phyloP scores from a whole-genome alignment of 208 protist species.

The Sergeia podlipaevii region DNA sequence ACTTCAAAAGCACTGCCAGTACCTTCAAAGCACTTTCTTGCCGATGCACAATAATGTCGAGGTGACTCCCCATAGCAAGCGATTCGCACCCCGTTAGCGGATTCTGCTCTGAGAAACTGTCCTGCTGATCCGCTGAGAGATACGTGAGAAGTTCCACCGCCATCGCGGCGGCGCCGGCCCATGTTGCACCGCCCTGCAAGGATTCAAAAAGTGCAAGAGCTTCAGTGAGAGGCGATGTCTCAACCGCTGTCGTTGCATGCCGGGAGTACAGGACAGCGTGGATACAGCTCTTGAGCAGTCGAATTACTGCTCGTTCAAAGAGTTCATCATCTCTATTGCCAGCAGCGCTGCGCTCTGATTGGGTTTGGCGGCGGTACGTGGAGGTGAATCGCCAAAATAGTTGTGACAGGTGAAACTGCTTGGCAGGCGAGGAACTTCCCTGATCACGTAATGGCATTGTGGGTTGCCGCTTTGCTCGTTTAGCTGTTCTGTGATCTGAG shows the following conservation, averaged over 20 bases:
- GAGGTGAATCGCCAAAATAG: background rate
- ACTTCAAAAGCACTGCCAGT: too few species aligned
- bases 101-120: too few species aligned
- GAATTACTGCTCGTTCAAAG: conserved; percentile 38
- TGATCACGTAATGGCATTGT: background rate
- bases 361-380: conserved; percentile 1
- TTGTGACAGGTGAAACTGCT: background rate
- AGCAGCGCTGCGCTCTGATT: background rate
- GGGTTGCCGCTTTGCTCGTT: conserved; percentile 1
- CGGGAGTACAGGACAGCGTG: conserved; percentile 29
- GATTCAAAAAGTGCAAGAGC: conserved; percentile 32
- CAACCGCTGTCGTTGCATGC: conserved; percentile 2
- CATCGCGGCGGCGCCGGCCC: conserved; percentile 32
- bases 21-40: too few species aligned
- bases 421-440: background rate
- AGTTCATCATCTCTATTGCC: conserved; percentile 7
- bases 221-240: conserved; percentile 11
- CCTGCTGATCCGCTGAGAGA: conserved; percentile 6
- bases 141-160: conserved; percentile 30
- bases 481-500: conserved; percentile 8
- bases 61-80: too few species aligned
- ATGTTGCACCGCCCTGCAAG: conserved; percentile 25
- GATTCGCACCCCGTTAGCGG: too few species aligned
- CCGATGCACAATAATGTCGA: too few species aligned
- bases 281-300: conserved; percentile 55